Percentiles rank a stretch among this genome's conserved stretches.
Evolutionary conservation across 1,139 yeast species (phyloP).

Genomic region (Scheffersomyces parashehatae): DNA sequence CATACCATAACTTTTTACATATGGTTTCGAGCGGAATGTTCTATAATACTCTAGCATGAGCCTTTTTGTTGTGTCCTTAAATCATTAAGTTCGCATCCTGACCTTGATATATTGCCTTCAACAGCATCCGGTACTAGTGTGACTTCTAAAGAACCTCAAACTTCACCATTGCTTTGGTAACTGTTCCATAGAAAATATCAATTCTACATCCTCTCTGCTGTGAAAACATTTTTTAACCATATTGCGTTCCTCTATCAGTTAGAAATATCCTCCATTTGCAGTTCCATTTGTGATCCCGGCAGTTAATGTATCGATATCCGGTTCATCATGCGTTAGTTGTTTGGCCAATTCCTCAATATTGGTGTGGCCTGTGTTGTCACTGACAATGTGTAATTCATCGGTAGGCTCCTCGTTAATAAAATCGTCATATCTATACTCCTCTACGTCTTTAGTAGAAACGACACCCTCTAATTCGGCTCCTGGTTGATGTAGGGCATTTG

Average conservation of each 20-base stretch:
- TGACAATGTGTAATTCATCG: constrained; percentile 7
- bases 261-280: constrained; percentile 16
- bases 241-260: not conserved
- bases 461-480: constrained; percentile 3
- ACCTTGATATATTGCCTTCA: too few species aligned
- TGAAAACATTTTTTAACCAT: not conserved
- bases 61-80: too few species aligned
- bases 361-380: constrained; percentile 8
- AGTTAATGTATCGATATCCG: constrained; percentile 34
- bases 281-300: constrained; percentile 30
- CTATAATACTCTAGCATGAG: too few species aligned
- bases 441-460: constrained; percentile 2
- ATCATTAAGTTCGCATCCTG: too few species aligned
- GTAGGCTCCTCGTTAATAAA: constrained; percentile 21
- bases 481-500: constrained; percentile 2
- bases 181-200: too few species aligned
- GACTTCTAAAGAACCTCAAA: too few species aligned
- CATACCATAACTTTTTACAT: not conserved
- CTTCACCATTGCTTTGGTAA: too few species aligned
- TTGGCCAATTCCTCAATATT: constrained; percentile 30
- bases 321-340: constrained; percentile 28
- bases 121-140: too few species aligned
- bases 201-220: too few species aligned
- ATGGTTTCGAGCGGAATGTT: too few species aligned
- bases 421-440: constrained; percentile 34